phyloP scores from a whole-genome alignment of 768 basidiomycete species.

The Naganishia randhawae region DNA sequence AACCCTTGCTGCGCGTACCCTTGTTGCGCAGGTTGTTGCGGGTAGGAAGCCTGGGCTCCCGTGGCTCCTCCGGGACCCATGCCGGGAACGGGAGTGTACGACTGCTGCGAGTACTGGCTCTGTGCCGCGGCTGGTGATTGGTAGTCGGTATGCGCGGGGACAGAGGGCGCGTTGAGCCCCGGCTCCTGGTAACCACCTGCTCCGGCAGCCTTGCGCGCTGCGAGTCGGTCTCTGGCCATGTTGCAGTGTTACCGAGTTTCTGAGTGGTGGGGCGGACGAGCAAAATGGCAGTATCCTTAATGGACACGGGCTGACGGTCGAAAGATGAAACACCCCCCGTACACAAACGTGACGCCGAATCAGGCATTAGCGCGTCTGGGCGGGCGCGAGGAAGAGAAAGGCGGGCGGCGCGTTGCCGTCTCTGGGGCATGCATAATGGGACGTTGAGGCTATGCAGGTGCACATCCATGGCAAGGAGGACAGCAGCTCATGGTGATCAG shows the following conservation, averaged over 20 bases:
- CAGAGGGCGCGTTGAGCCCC: constrained; percentile 2
- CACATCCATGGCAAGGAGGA: too few species aligned
- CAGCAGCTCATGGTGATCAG: too few species aligned
- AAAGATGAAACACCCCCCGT: too few species aligned
- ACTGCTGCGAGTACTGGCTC: constrained; percentile 30
- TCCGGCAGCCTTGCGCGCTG: constrained; percentile 38
- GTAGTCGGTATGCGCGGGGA: constrained; percentile 30
- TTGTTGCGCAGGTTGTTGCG: constrained; percentile 9
- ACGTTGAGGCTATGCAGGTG: too few species aligned
- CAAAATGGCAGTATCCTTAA: too few species aligned
- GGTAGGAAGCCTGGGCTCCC: constrained; percentile 4
- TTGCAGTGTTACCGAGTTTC: not conserved
- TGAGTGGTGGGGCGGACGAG: not conserved
- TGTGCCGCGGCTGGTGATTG: constrained; percentile 27
- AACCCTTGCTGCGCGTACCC: constrained; percentile 26
- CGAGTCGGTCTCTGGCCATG: constrained; percentile 88
- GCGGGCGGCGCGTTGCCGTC: too few species aligned
- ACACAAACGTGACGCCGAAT: too few species aligned
- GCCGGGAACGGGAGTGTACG: constrained; percentile 31
- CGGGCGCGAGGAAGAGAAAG: too few species aligned
- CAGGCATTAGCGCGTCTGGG: too few species aligned
- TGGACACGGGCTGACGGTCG: too few species aligned
- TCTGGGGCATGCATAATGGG: too few species aligned
- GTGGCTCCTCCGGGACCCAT: constrained; percentile 22
- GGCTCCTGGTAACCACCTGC: constrained; percentile 20